A percentile compares a stretch with the other conserved stretches of the same genome.
These are phyloP conservation scores for Phytophthora pistaciae DNA, from an alignment of 352 stramenopile species.

Conservation along the genomic window DNA sequence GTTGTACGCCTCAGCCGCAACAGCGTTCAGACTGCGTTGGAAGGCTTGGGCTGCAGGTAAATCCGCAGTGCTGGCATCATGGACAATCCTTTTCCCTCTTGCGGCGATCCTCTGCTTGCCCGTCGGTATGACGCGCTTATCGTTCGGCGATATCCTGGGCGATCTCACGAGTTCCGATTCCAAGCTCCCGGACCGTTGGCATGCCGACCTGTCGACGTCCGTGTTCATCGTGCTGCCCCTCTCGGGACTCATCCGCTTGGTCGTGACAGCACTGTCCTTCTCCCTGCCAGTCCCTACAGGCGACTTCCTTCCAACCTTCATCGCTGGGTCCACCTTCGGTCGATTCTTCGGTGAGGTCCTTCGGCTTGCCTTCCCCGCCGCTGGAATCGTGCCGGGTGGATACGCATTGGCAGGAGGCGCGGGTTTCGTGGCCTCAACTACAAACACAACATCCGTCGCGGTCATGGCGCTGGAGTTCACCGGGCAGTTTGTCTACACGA, in stretches of 20 bases:
- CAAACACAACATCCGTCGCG: constrained; percentile 77
- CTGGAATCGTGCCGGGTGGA: constrained; percentile 55
- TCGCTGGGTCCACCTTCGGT: constrained; percentile 62
- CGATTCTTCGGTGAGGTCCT: constrained; percentile 65
- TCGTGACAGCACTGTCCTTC: constrained; percentile 55
- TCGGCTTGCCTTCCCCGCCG: constrained; percentile 39
- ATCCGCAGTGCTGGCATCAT: constrained; percentile 18
- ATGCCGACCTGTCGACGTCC: constrained; percentile 32
- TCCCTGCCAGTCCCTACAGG: constrained; percentile 64
- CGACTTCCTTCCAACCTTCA: constrained; percentile 76
- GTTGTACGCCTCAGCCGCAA: constrained; percentile 54
- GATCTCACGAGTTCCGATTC: constrained; percentile 42
- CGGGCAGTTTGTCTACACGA: constrained; percentile 76
- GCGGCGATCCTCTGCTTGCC: constrained; percentile 50
- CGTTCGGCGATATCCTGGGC: constrained; percentile 35
- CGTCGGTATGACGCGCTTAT: constrained; percentile 46
- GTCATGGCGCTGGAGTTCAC: constrained; percentile 83
- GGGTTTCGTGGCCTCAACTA: constrained; percentile 64
- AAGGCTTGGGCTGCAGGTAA: constrained; percentile 29
- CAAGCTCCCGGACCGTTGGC: constrained; percentile 40
- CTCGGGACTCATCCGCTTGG: constrained; percentile 40
- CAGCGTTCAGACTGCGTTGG: constrained; percentile 53
- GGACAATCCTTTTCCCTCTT: constrained; percentile 45
- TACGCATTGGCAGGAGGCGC: constrained; percentile 78
- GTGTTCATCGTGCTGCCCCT: constrained; percentile 47